Evolutionary conservation across 257 asterid species (phyloP).

Genomic region (Ligustrum vulgare): DNA sequence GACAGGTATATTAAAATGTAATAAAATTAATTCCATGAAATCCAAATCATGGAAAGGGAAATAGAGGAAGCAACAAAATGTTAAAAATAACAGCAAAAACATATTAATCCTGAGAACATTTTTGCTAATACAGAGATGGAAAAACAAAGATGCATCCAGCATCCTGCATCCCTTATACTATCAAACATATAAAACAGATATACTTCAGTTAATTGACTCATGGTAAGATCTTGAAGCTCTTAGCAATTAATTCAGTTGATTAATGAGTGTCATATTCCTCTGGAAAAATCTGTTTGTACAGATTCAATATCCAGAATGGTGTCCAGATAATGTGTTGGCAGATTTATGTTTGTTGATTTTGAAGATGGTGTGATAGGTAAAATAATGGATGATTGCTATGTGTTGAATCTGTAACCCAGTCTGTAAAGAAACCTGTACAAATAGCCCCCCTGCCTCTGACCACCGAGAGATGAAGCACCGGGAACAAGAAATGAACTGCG

Average conservation of each 20-base stretch:
- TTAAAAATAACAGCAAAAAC: neutral
- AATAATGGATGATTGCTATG: too few relatives aligned
- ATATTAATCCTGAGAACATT: too few relatives aligned
- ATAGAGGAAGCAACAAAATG: neutral
- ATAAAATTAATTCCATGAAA: neutral
- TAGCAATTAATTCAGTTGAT: neutral
- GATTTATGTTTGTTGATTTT: too few relatives aligned
- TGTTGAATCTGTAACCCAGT: too few relatives aligned
- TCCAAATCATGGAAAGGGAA: neutral
- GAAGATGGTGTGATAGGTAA: too few relatives aligned
- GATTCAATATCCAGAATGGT: too few relatives aligned
- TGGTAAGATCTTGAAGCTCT: neutral
- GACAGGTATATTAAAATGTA: neutral
- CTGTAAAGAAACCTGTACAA: too few relatives aligned
- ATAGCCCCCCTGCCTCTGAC: too few relatives aligned
- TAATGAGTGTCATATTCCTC: neutral
- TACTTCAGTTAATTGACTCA: neutral
- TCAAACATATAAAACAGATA: neutral
- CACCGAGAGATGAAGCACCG: neutral
- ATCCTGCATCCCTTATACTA: neutral
- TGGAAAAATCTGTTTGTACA: too few relatives aligned
- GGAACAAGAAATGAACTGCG: neutral
- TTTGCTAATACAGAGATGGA: neutral
- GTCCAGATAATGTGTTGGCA: too few relatives aligned
- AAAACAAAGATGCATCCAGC: neutral